Evolutionary conservation across 495 filamentous ascomycete genomes (phyloP).

Genomic region (Penicillium nucicola): DNA sequence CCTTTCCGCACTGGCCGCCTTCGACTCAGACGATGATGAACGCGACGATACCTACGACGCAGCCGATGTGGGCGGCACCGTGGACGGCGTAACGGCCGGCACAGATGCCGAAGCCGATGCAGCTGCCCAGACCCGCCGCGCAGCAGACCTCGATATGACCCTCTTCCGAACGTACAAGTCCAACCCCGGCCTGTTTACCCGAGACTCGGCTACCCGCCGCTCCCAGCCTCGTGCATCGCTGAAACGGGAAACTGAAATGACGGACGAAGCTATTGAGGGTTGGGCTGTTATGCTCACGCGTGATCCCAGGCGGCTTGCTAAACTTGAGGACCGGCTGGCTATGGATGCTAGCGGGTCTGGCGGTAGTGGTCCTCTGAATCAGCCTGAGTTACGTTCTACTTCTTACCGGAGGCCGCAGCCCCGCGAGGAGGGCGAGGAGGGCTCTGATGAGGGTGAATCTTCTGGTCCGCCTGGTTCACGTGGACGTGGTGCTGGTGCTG

Average conservation of each 20-base stretch:
- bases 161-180: conserved; percentile 68
- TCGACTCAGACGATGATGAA: conserved; percentile 95
- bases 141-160: conserved; percentile 35
- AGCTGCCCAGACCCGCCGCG: conserved; percentile 25
- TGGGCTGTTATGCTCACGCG: conserved; percentile 83
- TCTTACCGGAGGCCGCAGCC: conserved; percentile 46
- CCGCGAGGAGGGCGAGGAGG: conserved; percentile 32
- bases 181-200: conserved; percentile 59
- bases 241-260: conserved; percentile 78
- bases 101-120: conserved; percentile 40
- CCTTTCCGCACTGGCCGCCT: conserved; percentile 82
- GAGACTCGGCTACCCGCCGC: conserved; percentile 66
- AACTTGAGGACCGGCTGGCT: conserved; percentile 64
- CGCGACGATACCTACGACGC: conserved; percentile 95
- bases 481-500: conserved; percentile 49
- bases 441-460: conserved; percentile 18
- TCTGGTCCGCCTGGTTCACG: conserved; percentile 46
- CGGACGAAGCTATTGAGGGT: conserved; percentile 91
- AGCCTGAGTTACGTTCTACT: conserved; percentile 59
- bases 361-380: conserved; percentile 34
- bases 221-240: conserved; percentile 58
- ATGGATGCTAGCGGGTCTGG: conserved; percentile 46
- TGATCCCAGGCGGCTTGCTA: conserved; percentile 61
- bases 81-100: conserved; percentile 54
- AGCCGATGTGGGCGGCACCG: conserved; percentile 83